Evolutionary conservation across 441 rosid genomes (phyloP).

Genomic region (Metrosideros polymorpha): DNA sequence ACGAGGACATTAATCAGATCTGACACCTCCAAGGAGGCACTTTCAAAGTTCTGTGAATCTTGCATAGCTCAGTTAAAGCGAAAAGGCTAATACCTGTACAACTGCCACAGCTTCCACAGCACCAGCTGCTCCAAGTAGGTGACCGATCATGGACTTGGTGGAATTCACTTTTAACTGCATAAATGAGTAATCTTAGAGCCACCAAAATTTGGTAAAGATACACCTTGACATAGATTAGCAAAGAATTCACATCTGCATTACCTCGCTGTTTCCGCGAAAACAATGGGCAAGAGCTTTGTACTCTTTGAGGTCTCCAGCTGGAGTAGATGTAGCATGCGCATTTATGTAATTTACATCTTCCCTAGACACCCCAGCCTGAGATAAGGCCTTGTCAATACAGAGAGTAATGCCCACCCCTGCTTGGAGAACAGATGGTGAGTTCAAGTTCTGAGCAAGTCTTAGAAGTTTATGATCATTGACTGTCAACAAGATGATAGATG

Average conservation of each 20-base stretch:
- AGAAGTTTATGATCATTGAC: neutral
- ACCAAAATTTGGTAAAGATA: neutral
- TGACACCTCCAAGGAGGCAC: neutral
- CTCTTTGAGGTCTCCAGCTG: constrained; percentile 19
- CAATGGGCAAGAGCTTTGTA: constrained; percentile 17
- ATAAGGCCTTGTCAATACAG: constrained; percentile 20
- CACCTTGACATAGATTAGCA: neutral
- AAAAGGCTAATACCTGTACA: constrained; percentile 8
- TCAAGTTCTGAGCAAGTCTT: neutral
- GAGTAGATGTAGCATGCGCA: constrained; percentile 23
- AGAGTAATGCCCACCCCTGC: constrained; percentile 16
- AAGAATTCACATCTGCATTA: neutral
- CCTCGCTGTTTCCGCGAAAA: constrained; percentile 14
- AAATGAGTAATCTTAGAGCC: neutral
- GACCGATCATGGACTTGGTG: constrained; percentile 26
- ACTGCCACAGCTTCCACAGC: constrained; percentile 22
- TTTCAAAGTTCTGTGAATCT: neutral
- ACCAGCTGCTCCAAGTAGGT: constrained; percentile 28
- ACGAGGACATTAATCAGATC: neutral
- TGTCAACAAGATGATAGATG: neutral
- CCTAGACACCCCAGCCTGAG: constrained; percentile 10
- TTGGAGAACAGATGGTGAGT: neutral
- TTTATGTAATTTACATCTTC: constrained; percentile 27
- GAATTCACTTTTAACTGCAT: constrained; percentile 21
- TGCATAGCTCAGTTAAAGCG: neutral